Evolutionary conservation across 2,329 filamentous ascomycete genomes (phyloP), one percentile per base, ranked within the genome.

Genomic region (Plectosphaerella plurivora): DNA sequence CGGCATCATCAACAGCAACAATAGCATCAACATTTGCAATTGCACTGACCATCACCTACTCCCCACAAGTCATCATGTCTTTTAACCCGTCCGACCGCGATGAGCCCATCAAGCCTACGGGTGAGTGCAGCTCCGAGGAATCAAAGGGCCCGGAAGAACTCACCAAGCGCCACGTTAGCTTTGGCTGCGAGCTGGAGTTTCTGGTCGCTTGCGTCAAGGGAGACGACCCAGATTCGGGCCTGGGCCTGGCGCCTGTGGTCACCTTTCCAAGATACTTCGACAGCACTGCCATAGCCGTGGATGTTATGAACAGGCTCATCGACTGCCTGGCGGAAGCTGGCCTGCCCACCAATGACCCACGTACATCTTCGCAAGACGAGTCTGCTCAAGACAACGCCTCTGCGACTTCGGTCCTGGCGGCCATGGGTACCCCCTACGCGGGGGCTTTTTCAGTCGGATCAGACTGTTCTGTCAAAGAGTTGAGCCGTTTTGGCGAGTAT

Each of bases 141-240:
- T 5, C 18, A 10, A 7, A 18, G 7, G 10, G 16, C 16, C 16
- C 41, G 7, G 11, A 22, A 5, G 22, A 22, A 22, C 22, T 44
- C 18, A 18, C 10, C 11, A 18, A 20, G n/a, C 41, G 41, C 9
- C n/a, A 44, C 8, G 16, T 59, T 15, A 67, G 62, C 2, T 59
- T 63, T 11, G 64, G 66, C 15, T 51, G 67, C 16, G 65, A 68
- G 50, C 57, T 64, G 24, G 60, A 60, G 53, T 59, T 58, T 51
- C 49, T 61, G 41, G 55, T 55, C 20, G 53, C 63, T 46, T 55
- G 56, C 22, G 20, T 59, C 11, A 49, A 41, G 10, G 52, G 49
- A 12, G 56, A 56, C 4, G 63, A 65, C 41, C 64, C 64, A 5
- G 53, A 64, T 41, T 51, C 57, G 15, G 24, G 35, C 12, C 51